A percentile compares a stretch with the other conserved stretches of the same genome.
Conservation (phyloP, 1,284 basidiomycete species). For the Ceratobasidium sp. region DNA sequence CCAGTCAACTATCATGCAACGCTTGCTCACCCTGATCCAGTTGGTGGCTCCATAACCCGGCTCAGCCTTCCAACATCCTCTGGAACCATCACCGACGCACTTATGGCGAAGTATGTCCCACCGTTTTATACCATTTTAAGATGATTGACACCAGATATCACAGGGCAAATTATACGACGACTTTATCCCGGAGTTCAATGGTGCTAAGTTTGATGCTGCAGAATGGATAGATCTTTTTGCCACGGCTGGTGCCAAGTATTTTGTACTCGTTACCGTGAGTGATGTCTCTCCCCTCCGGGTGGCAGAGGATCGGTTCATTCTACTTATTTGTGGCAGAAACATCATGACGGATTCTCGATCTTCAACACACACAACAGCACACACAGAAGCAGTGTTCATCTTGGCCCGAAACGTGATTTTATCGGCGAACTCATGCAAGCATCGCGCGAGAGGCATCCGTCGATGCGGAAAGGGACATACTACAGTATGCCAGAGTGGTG, state of each 20-base stretch:
- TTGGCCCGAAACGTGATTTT: conserved; percentile 69
- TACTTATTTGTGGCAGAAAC: conserved; percentile 50
- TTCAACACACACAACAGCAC: conserved; percentile 70
- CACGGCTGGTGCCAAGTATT: conserved; percentile 72
- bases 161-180: conserved; percentile 70
- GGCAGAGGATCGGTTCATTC: neutral
- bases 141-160: neutral
- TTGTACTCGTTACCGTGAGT: conserved; percentile 69
- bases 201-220: conserved; percentile 67
- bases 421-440: conserved; percentile 68
- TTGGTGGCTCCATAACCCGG: conserved; percentile 54
- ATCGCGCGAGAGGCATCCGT: conserved; percentile 65
- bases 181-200: conserved; percentile 70
- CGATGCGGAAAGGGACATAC: conserved; percentile 68
- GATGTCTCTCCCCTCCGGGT: neutral
- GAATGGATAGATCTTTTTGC: conserved; percentile 70
- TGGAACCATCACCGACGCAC: conserved; percentile 67
- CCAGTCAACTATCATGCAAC: neutral
- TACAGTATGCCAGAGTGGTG: conserved; percentile 61
- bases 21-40: neutral
- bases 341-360: conserved; percentile 63
- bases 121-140: neutral
- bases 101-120: conserved; percentile 62
- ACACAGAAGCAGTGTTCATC: conserved; percentile 65
- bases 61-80: conserved; percentile 45